Base-by-base conservation (phyloP, 305 asterid species). In the Ajuga reptans region DNA sequence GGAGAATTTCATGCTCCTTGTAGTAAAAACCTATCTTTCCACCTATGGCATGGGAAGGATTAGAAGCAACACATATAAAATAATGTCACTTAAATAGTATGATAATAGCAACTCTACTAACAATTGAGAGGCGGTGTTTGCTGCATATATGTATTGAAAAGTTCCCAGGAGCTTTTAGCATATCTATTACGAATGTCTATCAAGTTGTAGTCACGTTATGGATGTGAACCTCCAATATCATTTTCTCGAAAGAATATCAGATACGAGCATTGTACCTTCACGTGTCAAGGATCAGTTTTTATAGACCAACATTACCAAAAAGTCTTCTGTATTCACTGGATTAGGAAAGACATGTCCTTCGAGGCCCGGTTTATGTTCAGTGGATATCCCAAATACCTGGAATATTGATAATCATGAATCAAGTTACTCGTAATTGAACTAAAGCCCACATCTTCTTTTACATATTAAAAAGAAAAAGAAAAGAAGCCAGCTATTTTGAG, bases 221-320 rank as follows among this genome's bases (percentile, higher is more conserved):
- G 64, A 45, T 37, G 34, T 15, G 34, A 43, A 36, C 14, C 10
- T 45, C 36, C 43, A 43, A 37, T 50, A 33, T 37, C 2, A 10
- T 65, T 72, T 47, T 69, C 27, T 43, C 5, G 6, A 60, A 68
- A 58, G 6, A 11, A 33, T 10, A 49, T 18, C 53, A 47, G 33
- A 60, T 15, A 78, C 27, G 4, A 47, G 49, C 15, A 18, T 2
- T 42, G 71, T 77, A 87, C 94, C 96, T 89, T 87, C 91, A 77
- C 91, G 94, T 36, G 94, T 84, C 78, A 87, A 77, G 50, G 96
- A 89, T 9, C 96, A 91, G 54, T 89, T 89, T 75, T 89, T 89
- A 60, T 89, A 87, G 64, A 79, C 82, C 75, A 89, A 70, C 96
- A 89, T 89, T 52, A 82, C 87, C 96, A 89, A 87, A 54, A 79